Conservation (phyloP, 2,329 filamentous ascomycete genomes). For the Chaetomium sp. region DNA sequence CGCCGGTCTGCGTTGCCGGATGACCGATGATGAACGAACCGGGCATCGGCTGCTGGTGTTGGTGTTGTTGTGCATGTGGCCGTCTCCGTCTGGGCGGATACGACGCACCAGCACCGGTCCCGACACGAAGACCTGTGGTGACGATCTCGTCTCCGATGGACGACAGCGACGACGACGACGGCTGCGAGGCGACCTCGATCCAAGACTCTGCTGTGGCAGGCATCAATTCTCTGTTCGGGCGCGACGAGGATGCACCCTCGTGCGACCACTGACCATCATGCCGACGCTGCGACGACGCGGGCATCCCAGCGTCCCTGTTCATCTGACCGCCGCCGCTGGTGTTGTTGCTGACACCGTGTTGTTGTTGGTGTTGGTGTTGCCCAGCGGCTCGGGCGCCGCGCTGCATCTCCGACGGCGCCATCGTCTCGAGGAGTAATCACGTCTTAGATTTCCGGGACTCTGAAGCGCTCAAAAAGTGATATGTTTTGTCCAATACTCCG, state of each 20-base stretch:
- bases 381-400: conserved; percentile 12
- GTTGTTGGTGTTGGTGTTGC: conserved; percentile 9
- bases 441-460: too few relatives aligned
- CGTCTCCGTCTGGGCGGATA: conserved; percentile 55
- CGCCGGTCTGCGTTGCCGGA: conserved; percentile 35
- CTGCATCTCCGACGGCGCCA: conserved; percentile 18
- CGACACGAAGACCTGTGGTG: conserved; percentile 76
- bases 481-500: too few relatives aligned
- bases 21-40: conserved; percentile 33
- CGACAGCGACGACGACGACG: conserved; percentile 87
- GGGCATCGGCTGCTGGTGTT: conserved; percentile 15
- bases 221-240: conserved; percentile 6
- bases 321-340: conserved; percentile 15
- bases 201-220: conserved; percentile 66
- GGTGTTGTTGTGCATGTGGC: conserved; percentile 34
- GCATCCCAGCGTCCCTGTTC: background rate
- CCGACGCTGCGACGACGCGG: conserved; percentile 23
- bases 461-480: too few relatives aligned
- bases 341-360: conserved; percentile 1
- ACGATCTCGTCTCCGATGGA: conserved; percentile 83
- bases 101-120: conserved; percentile 43
- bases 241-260: background rate
- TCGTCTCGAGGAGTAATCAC: background rate
- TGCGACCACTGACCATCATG: conserved; percentile 29
- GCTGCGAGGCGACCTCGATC: conserved; percentile 89